Evolutionary conservation across 495 filamentous ascomycete genomes (phyloP).

Genomic region (Evansstolkia leycettana): DNA sequence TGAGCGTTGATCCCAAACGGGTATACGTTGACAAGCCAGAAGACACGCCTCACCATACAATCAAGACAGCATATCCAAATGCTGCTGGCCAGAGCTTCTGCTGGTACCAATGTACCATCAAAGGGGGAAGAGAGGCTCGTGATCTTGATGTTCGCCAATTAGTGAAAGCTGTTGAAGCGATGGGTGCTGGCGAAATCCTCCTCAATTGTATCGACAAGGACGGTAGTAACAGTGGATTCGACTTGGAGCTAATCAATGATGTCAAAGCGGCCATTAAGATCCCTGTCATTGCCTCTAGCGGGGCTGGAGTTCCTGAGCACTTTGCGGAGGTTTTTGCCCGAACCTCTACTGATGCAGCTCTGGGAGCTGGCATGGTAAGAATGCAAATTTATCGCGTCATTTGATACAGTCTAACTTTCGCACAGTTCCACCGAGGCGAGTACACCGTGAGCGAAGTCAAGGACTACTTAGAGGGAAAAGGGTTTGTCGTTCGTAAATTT

Average conservation of each 20-base stretch:
- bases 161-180: constrained; percentile 79
- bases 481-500: constrained; percentile 63
- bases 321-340: constrained; percentile 82
- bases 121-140: constrained; percentile 80
- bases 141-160: constrained; percentile 87
- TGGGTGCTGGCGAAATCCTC: constrained; percentile 90
- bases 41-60: constrained; percentile 65
- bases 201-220: constrained; percentile 97
- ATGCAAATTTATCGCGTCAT: constrained; percentile 2
- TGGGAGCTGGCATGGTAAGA: constrained; percentile 87
- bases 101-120: constrained; percentile 98
- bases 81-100: constrained; percentile 70
- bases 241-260: constrained; percentile 77
- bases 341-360: constrained; percentile 80
- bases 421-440: constrained; percentile 81
- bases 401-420: constrained; percentile 7
- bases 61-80: constrained; percentile 58
- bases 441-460: constrained; percentile 96
- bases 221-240: constrained; percentile 89
- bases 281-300: constrained; percentile 90
- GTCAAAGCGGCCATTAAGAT: constrained; percentile 79
- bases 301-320: constrained; percentile 79
- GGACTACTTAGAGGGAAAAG: constrained; percentile 55
- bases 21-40: constrained; percentile 66
- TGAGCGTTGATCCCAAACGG: constrained; percentile 86